Conservation (phyloP, 805 yeast genomes). For the Kodamaea leandrae region DNA sequence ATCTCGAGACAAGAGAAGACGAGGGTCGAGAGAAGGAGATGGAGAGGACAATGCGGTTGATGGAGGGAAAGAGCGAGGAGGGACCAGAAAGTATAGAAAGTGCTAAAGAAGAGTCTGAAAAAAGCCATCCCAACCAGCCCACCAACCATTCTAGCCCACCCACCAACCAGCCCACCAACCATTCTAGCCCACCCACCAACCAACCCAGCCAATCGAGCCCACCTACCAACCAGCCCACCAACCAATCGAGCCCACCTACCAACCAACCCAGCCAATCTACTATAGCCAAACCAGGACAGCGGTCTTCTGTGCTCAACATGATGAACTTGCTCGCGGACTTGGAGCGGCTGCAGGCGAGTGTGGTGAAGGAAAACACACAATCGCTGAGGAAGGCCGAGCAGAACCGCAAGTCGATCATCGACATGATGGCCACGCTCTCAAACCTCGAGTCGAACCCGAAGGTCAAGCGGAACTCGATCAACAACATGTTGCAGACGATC, state of each 20-base stretch:
- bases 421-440: conserved; percentile 32
- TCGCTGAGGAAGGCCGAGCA: conserved; percentile 12
- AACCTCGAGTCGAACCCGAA: conserved; percentile 14
- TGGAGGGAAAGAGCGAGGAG: neutral
- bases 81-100: neutral
- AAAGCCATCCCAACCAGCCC: conserved; percentile 3
- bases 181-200: too few species aligned
- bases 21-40: neutral
- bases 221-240: too few species aligned
- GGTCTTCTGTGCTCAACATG: conserved; percentile 17
- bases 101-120: conserved; percentile 1
- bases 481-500: conserved; percentile 24
- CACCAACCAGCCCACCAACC: too few species aligned
- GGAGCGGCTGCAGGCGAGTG: conserved; percentile 12
- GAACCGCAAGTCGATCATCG: conserved; percentile 29
- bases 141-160: too few species aligned
- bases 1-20: neutral
- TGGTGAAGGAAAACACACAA: conserved; percentile 11
- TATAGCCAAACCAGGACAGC: conserved; percentile 5
- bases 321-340: conserved; percentile 15
- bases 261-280: neutral
- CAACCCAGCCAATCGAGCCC: too few species aligned
- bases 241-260: conserved; percentile 1
- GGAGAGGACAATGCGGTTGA: neutral
- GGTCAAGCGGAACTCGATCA: conserved; percentile 20